These are phyloP conservation scores for Spizellomyces sp. DNA, from an alignment of 192 early-diverging fungal species.

Conservation along the genomic window DNA sequence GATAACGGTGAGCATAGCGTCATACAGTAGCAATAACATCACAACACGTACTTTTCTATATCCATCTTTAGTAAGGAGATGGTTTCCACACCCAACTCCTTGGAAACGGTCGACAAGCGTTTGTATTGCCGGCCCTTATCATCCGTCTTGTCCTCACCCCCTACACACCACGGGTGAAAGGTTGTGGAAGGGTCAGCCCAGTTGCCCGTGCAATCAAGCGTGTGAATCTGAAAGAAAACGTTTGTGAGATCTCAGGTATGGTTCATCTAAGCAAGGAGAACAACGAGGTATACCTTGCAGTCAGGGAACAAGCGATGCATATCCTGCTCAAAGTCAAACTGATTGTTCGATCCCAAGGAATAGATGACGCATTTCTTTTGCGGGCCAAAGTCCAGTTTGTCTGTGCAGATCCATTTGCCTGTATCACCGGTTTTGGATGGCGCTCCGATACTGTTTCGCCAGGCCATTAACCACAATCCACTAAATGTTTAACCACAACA, in stretches of 20 bases:
- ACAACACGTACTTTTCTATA: constrained; percentile 14
- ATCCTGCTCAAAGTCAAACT: constrained; percentile 15
- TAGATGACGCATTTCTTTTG: constrained; percentile 18
- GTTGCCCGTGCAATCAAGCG: constrained; percentile 21
- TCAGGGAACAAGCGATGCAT: constrained; percentile 1
- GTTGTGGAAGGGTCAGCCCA: constrained; percentile 16
- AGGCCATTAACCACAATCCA: background rate
- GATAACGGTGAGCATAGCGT: background rate
- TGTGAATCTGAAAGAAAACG: background rate
- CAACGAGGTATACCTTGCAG: background rate
- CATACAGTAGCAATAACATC: background rate
- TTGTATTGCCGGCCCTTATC: constrained; percentile 7
- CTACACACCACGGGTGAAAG: constrained; percentile 13
- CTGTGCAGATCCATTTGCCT: constrained; percentile 12
- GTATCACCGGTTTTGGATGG: constrained; percentile 2
- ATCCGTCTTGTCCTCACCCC: background rate
- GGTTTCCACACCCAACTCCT: constrained; percentile 19
- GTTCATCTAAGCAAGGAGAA: too few relatives aligned
- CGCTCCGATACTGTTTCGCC: background rate
- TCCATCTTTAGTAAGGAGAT: constrained; percentile 17
- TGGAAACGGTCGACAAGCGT: constrained; percentile 4
- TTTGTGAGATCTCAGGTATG: too few relatives aligned
- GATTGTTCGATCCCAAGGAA: constrained; percentile 14
- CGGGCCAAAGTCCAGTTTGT: constrained; percentile 2
- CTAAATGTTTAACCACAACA: background rate